Conservation (phyloP, 2,329 filamentous ascomycete genomes). For the Phaeosphaeriaceae sp. region DNA sequence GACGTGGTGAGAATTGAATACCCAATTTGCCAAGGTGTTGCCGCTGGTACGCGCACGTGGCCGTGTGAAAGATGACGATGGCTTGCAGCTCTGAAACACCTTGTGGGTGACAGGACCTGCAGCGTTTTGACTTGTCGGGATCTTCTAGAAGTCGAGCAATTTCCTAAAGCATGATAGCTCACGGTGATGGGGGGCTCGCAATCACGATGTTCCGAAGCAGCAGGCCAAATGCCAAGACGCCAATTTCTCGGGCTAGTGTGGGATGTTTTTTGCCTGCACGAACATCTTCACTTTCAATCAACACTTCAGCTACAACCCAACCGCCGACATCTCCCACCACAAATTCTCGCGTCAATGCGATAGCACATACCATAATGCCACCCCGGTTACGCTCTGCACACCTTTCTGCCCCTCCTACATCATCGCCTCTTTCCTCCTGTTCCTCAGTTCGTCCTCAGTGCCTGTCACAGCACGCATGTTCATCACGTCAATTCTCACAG, state of each 20-base stretch:
- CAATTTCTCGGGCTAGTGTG: constrained; percentile 7
- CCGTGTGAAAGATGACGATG: constrained; percentile 21
- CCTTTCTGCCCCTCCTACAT: constrained; percentile 28
- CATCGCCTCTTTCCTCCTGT: constrained; percentile 21
- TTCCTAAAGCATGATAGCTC: constrained; percentile 22
- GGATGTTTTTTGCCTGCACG: constrained; percentile 29
- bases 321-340: constrained; percentile 9
- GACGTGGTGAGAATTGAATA: no score
- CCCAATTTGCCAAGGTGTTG: not conserved
- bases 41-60: constrained; percentile 4
- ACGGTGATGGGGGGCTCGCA: constrained; percentile 14
- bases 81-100: constrained; percentile 28
- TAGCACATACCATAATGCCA: constrained; percentile 40
- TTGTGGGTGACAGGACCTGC: constrained; percentile 18
- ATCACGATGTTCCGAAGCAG: constrained; percentile 7
- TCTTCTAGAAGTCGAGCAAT: constrained; percentile 36
- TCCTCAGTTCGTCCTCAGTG: constrained; percentile 30
- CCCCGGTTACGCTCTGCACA: constrained; percentile 43
- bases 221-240: constrained; percentile 3
- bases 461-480: constrained; percentile 28
- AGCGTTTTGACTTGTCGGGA: constrained; percentile 21
- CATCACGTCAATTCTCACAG: constrained; percentile 45
- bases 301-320: constrained; percentile 12
- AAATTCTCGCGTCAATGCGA: constrained; percentile 33
- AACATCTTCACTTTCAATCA: constrained; percentile 19